phyloP scores from a whole-genome alignment of 768 basidiomycete genomes.

The Dacryopinax spathularia region DNA sequence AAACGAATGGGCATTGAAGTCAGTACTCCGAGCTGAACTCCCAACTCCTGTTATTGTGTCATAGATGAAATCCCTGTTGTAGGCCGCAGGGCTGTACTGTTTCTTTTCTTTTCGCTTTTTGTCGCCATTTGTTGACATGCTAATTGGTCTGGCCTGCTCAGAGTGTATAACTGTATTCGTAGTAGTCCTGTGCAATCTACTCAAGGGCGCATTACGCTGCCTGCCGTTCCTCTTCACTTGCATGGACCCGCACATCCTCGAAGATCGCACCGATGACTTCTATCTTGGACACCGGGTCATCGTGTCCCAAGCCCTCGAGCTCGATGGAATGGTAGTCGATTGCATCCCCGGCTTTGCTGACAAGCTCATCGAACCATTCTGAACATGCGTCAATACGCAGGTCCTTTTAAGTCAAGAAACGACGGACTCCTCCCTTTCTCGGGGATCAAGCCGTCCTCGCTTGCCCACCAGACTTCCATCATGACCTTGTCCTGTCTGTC shows the following conservation, averaged over 20 bases:
- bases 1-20: background rate
- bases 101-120: background rate
- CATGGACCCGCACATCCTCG: background rate
- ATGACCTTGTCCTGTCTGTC: background rate
- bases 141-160: background rate
- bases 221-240: background rate
- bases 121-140: no score
- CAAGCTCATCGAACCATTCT: background rate
- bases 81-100: conserved; percentile 1
- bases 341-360: background rate
- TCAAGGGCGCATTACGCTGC: no score
- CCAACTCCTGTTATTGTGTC: background rate
- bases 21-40: background rate
- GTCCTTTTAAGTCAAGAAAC: background rate
- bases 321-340: background rate
- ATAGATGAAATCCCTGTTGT: conserved; percentile 1
- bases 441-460: background rate
- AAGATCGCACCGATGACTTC: background rate
- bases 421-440: background rate
- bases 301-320: background rate
- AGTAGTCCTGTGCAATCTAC: background rate
- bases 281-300: background rate
- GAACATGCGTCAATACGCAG: background rate
- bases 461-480: background rate
- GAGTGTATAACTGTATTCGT: background rate